Base-by-base conservation (phyloP, 179 eudicot species). In the Drosera spatulata region DNA sequence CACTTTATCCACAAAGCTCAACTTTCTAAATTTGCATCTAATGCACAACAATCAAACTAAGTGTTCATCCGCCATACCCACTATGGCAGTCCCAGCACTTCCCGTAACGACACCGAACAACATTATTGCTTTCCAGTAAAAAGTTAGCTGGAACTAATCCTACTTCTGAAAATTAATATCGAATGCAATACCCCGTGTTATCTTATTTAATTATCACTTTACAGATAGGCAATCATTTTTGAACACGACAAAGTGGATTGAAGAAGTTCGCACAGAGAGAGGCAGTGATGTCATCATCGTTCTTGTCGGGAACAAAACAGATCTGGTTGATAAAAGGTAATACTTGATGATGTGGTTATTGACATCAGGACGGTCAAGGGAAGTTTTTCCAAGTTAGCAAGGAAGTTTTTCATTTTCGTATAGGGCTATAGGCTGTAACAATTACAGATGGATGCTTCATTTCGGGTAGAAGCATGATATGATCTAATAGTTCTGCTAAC, bases 281-380 rank as follows among this genome's bases (percentile, higher is more conserved):
- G 96, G 93, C 56, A 71, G 78, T 39, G 96, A 88, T 78, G 96
- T 88, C 56, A 81, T 87, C 56, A 83, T 85, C 64, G 96, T 85
- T 58, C 89, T 85, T 75, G 96, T 87, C 49, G 96, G 96, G 48
- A 87, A 87, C 61, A 87, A 87, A 77, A 87, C 96, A 59, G 96
- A 87, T 69, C 83, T 88, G 45, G 96, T 88, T 53, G 93, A 88
- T 41, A 87, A 87, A 77, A 87, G 96, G 95, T 84, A 56, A 37
- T 45, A 10, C 49, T 6, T 45, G 49, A 45, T 45, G 49, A 45
- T 45, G 49, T 45, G 49, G 53, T 22, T 22, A 22, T 1, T 22
- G 33, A 22, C 33, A 22, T 22, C 33, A 22, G 33, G 33, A 22
- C 33, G 33, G 33, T 22, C 33, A 22, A 22, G 33, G 33, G 33